Conservation (phyloP, 768 basidiomycete genomes). For the Agrocybe praecox region DNA sequence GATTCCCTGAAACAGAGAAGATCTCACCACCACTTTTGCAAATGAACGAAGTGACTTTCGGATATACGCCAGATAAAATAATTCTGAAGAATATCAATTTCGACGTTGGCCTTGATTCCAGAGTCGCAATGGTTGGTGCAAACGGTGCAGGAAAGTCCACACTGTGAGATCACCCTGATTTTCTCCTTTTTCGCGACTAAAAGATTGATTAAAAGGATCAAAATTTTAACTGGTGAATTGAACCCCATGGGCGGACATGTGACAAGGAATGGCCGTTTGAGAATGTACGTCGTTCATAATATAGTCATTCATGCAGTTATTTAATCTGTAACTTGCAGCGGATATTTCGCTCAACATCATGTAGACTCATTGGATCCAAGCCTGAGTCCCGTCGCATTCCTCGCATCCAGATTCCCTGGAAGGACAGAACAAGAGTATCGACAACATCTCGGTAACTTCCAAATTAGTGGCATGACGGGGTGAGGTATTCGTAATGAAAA, state of each 20-base stretch:
- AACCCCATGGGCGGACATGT: conserved; percentile 77
- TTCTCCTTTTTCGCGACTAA: conserved; percentile 2
- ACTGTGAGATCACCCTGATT: conserved; percentile 48
- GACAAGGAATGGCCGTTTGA: conserved; percentile 87
- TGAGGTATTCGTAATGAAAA: conserved; percentile 27
- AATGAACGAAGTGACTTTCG: conserved; percentile 88
- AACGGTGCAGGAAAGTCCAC: conserved; percentile 98
- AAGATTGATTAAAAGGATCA: conserved; percentile 61
- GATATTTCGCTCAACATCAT: conserved; percentile 95
- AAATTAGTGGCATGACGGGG: conserved; percentile 96
- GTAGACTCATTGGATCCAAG: conserved; percentile 86
- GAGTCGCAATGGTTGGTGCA: conserved; percentile 94
- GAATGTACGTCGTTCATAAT: conserved; percentile 62
- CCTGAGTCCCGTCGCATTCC: conserved; percentile 92
- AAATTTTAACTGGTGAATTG: conserved; percentile 85
- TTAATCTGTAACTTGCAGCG: conserved; percentile 42
- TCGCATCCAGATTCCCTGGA: conserved; percentile 91
- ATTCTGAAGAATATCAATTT: conserved; percentile 82
- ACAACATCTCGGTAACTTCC: conserved; percentile 93
- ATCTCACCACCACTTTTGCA: conserved; percentile 95
- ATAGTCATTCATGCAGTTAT: conserved; percentile 1
- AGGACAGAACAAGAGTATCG: conserved; percentile 97
- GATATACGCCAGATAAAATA: conserved; percentile 77
- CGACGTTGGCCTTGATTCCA: conserved; percentile 91
- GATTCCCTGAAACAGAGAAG: conserved; percentile 96